Base-by-base conservation (phyloP, 2,329 filamentous ascomycete genomes). In the Pseudogymnoascus sp. region DNA sequence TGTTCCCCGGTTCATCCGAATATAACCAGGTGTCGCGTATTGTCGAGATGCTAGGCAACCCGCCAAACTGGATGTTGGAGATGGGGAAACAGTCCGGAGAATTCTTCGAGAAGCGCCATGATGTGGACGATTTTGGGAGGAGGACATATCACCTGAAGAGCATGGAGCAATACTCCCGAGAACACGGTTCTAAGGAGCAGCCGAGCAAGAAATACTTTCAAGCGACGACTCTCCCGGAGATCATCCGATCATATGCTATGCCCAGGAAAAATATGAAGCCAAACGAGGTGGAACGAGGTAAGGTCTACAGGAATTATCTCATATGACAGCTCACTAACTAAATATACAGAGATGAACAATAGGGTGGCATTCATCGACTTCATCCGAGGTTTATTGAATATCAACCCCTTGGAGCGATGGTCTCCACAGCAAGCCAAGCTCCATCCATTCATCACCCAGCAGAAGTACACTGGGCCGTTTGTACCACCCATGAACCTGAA, bases 141-240 rank as follows among this genome's bases (percentile, higher is more conserved):
- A 88, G 92, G 70, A 93, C 88, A 6, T 97, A 96, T 74, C 86
- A 93, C 62, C 80, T 99, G 40, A 99, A 99, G 80, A 91, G 89
- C 68, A 96, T 99, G 90, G 95, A 99, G 73, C 92, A 97, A 75
- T 99, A 97, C 75, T 93, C 95, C 15, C 83, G 93, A 63, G 95
- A 99, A 74, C 95, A 96, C 74, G 90, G 90, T 64, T 95, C 92
- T 37, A 99, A 99, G 75, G 95, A 99, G 76, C 95, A 97, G 75
- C 95, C 95, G 21, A 99, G 95, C 84, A 99, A 99, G 81, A 97
- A 97, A 77, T 99, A 99, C 76, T 99, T 99, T 78, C 90, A 93
- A 70, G 92, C 93, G 37, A 97, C 87, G 42, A 96, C 92, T 1
- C 79, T 99, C 62, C 93, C 93, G 3, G 95, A 99, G 68, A 99